These are phyloP conservation scores for Aspergillus phoenicis DNA, from an alignment of 2,329 filamentous ascomycete species.

Conservation along the genomic window DNA sequence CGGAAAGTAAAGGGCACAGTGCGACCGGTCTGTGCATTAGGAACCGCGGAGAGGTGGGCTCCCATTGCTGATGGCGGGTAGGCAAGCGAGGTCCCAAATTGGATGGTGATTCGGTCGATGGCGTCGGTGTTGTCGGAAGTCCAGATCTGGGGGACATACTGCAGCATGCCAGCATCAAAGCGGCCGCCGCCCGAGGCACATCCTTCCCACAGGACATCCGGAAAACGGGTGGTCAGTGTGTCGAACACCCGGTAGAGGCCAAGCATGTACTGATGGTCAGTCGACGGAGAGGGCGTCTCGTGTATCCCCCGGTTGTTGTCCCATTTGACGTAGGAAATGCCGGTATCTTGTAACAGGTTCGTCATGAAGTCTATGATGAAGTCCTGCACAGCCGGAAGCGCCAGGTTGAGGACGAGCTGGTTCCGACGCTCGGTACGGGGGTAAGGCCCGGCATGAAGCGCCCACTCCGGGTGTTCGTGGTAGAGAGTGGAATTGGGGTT, in stretches of 20 bases:
- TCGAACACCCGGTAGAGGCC: slow-evolving; percentile 66
- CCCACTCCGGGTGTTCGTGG: slow-evolving; percentile 65
- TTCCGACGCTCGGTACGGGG: slow-evolving; percentile 58
- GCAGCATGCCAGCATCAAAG: slow-evolving; percentile 64
- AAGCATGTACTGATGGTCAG: slow-evolving; percentile 63
- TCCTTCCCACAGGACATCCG: slow-evolving; percentile 66
- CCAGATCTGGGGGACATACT: slow-evolving; percentile 69
- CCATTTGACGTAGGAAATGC: slow-evolving; percentile 67
- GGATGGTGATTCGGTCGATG: slow-evolving; percentile 62
- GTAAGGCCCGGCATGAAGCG: slow-evolving; percentile 59
- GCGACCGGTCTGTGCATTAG: slow-evolving; percentile 60
- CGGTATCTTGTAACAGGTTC: slow-evolving; percentile 55
- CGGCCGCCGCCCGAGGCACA: slow-evolving; percentile 67
- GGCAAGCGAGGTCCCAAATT: slow-evolving; percentile 64
- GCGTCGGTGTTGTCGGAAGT: slow-evolving; percentile 68
- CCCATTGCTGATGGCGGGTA: slow-evolving; percentile 67
- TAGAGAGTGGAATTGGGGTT: slow-evolving; percentile 65
- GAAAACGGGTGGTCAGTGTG: slow-evolving; percentile 61
- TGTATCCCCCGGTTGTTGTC: slow-evolving; percentile 69
- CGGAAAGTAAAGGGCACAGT: slow-evolving; percentile 62
- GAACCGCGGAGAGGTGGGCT: slow-evolving; percentile 64
- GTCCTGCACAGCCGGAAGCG: slow-evolving; percentile 63
- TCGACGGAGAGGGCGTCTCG: slow-evolving; percentile 58
- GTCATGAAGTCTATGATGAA: slow-evolving; percentile 62
- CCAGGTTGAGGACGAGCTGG: slow-evolving; percentile 65